Percentiles rank a stretch among this genome's conserved stretches.
Conservation (phyloP, 306 rosid species). For the Vachellia collinsii region DNA sequence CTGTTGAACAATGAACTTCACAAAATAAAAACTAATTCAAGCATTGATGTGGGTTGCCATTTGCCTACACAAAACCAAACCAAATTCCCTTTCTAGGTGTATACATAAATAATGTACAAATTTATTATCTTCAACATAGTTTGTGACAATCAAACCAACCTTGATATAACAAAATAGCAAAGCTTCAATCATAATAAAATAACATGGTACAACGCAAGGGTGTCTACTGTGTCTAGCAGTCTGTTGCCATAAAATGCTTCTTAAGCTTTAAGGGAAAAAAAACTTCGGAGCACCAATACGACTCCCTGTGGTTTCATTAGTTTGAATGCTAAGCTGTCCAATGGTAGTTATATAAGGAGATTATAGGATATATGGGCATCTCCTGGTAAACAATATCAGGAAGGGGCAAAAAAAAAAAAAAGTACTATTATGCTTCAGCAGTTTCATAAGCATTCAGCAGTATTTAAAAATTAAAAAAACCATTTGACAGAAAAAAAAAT, state of each 20-base stretch:
- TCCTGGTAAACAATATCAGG: neutral
- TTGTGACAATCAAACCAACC: neutral
- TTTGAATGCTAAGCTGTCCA: neutral
- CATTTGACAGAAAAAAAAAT: slow-evolving; percentile 1
- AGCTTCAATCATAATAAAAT: neutral
- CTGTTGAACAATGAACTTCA: neutral
- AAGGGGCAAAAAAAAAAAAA: neutral
- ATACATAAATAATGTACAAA: neutral
- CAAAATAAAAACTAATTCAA: neutral
- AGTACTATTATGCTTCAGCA: neutral
- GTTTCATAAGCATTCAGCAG: slow-evolving; percentile 7
- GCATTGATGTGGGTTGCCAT: neutral
- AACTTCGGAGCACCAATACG: neutral
- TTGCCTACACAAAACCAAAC: neutral
- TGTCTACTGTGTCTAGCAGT: neutral
- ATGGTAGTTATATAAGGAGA: neutral
- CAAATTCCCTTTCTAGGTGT: neutral
- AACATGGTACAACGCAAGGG: neutral
- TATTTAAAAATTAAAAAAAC: slow-evolving; percentile 2
- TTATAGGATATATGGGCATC: neutral
- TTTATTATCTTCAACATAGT: neutral
- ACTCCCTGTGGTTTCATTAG: neutral
- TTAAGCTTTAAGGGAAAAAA: neutral
- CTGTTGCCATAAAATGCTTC: neutral
- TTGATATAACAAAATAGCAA: neutral